Base-by-base conservation (phyloP, 208 protist genomes). In the Leishmania tarentolae region DNA sequence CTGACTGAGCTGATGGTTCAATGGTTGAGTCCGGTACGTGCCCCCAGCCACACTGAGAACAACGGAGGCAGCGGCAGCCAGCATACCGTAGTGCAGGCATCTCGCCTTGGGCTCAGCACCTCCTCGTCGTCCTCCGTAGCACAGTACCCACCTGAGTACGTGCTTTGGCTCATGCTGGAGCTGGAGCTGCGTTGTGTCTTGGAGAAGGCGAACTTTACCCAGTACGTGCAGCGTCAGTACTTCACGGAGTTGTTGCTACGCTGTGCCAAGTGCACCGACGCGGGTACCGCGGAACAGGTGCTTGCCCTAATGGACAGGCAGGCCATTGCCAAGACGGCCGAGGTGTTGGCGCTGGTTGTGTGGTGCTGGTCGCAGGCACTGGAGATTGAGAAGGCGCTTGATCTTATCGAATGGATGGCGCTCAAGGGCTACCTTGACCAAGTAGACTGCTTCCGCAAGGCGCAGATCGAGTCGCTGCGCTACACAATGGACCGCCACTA, bases 251-350 rank as follows among this genome's bases (percentile, higher is more conserved):
- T 97, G 65, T 85, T 97, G 47, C 85, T 95, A 66, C 85, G 86
- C 53, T 95, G 91, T 78, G 94, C 94, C 37, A 93, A 95, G 85
- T 86, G 87, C 84, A 91, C 90, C 3, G 92, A 97, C 75, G 86
- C 89, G 7, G 83, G 72, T 17, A 95, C 93, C 19, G 90, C 91
- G 2, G 87, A 85, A 72, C 87, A 93, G 78, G 89, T 91, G 52
- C 79, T 96, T 42, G 93, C 93, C 3, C 81, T 97, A 76, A 95
- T 97, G 91, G 94, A 97, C 80, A 89, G 94, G 7, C 94, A 97
- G 76, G 85, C 86, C 50, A 84, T 97, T 69, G 75, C 86, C 9
- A 92, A 93, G 61, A 96, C 93, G 2, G 90, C 89, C 6, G 92
- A 97, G 78, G 83, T 96, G 56, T 83, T 95, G 42, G 89, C 91